Conservation (phyloP, 805 yeast genomes). For the Diddensiella transvaalensis region DNA sequence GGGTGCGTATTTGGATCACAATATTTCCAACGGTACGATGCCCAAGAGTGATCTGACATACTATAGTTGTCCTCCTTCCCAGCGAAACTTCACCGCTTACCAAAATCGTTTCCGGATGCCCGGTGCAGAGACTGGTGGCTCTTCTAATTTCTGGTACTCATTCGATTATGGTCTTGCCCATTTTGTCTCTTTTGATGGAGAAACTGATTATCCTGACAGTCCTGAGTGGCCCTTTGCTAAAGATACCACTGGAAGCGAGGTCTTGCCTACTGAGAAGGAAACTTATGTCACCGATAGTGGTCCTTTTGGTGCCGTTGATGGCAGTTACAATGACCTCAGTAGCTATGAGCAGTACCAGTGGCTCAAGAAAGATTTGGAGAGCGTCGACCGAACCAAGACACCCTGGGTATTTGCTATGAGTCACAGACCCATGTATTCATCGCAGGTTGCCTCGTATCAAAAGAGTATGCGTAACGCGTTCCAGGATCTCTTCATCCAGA, state of each 20-base stretch:
- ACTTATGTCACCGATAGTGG: conserved; percentile 19
- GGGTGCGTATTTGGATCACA: conserved; percentile 19
- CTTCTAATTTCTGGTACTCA: conserved; percentile 32
- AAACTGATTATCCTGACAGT: conserved; percentile 28
- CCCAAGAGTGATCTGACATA: conserved; percentile 10
- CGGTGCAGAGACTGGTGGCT: conserved; percentile 26
- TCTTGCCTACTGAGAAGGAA: conserved; percentile 16
- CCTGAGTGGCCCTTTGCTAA: conserved; percentile 16
- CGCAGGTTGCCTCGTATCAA: conserved; percentile 21
- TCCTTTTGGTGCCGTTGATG: conserved; percentile 14
- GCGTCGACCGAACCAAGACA: conserved; percentile 8
- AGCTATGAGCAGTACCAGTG: conserved; percentile 15
- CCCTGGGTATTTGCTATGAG: conserved; percentile 16
- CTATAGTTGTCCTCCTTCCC: conserved; percentile 21
- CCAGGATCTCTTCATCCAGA: conserved; percentile 16
- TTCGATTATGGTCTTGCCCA: conserved; percentile 32
- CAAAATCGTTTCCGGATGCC: conserved; percentile 29
- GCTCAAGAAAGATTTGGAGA: conserved; percentile 11
- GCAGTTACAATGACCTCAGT: conserved; percentile 12
- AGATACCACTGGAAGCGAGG: conserved; percentile 17
- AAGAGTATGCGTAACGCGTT: conserved; percentile 18
- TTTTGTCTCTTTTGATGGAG: conserved; percentile 27
- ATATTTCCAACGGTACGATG: conserved; percentile 14
- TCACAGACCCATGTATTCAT: conserved; percentile 28
- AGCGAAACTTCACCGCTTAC: conserved; percentile 29